phyloP scores from a whole-genome alignment of 306 rosid species.

The Luffa aegyptiaca region DNA sequence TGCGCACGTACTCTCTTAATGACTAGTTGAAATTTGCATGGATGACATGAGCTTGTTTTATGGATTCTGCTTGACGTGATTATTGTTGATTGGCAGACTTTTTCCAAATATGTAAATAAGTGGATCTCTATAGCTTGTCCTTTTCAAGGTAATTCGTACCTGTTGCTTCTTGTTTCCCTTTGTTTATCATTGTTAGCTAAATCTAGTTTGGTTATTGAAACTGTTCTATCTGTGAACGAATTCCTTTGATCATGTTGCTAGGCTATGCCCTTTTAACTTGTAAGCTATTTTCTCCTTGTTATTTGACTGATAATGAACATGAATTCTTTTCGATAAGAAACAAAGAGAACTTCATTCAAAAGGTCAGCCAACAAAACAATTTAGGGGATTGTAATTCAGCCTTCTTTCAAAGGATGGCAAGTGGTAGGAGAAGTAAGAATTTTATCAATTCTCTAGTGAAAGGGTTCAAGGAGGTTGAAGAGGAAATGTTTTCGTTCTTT shows the following conservation, averaged over 20 bases:
- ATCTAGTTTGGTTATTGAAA: not conserved
- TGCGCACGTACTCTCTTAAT: conserved; percentile 27
- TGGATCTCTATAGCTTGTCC: conserved; percentile 94
- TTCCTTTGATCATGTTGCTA: not conserved
- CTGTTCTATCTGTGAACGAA: not conserved
- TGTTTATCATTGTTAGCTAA: not conserved
- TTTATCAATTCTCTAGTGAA: too few relatives aligned
- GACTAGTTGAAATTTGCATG: conserved; percentile 8
- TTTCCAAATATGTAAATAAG: conserved; percentile 70
- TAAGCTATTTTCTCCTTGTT: not conserved
- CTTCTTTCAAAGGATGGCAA: too few relatives aligned
- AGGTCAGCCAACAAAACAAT: too few relatives aligned
- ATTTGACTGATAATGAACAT: not conserved
- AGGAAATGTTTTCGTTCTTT: too few relatives aligned
- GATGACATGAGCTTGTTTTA: not conserved
- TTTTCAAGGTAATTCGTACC: conserved; percentile 54
- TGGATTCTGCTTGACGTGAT: conserved; percentile 5
- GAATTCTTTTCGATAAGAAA: too few relatives aligned
- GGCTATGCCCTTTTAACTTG: not conserved
- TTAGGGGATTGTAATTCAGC: too few relatives aligned
- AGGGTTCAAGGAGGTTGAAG: too few relatives aligned
- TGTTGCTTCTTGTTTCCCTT: not conserved
- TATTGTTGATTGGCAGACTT: conserved; percentile 45
- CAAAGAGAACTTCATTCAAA: too few relatives aligned
- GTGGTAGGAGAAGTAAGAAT: too few relatives aligned